A percentile compares a stretch with the other conserved stretches of the same genome.
Conservation (phyloP, 2,329 filamentous ascomycete species). For the Ustulina deusta region DNA sequence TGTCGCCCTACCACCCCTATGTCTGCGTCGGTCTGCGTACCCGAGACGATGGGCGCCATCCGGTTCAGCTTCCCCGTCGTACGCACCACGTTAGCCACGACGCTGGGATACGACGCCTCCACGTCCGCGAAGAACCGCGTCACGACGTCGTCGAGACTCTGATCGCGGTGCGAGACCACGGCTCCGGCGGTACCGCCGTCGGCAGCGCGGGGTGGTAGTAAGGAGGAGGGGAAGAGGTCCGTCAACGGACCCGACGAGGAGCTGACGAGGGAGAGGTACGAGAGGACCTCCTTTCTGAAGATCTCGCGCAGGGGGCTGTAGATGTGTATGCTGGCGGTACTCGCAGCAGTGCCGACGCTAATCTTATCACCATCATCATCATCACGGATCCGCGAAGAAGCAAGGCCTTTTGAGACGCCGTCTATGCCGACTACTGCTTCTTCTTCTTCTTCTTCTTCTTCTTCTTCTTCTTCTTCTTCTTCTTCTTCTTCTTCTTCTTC, state of each 20-base stretch:
- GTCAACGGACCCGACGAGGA: constrained; percentile 7
- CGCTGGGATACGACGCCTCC: constrained; percentile 86
- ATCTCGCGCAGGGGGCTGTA: constrained; percentile 88
- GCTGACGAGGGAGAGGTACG: constrained; percentile 69
- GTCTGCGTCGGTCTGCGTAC: constrained; percentile 19
- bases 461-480: not conserved
- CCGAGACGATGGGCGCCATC: constrained; percentile 11
- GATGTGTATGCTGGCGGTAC: constrained; percentile 57
- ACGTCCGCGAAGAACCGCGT: constrained; percentile 87
- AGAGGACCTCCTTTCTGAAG: constrained; percentile 80
- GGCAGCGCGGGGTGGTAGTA: not conserved
- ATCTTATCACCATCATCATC: not conserved
- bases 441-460: not conserved
- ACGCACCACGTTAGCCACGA: constrained; percentile 94
- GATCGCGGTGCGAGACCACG: constrained; percentile 75
- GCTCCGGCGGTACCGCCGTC: constrained; percentile 50
- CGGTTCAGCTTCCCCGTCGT: constrained; percentile 85
- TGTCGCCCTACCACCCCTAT: constrained; percentile 38
- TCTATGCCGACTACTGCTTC: not conserved
- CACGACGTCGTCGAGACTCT: constrained; percentile 94
- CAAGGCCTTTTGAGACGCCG: not conserved
- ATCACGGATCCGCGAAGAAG: not conserved
- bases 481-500: not conserved
- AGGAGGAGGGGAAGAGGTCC: constrained; percentile 23
- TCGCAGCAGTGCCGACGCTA: not conserved